Conservation (phyloP, 192 early-diverging fungal species). For the Geosiphon pyriformis region DNA sequence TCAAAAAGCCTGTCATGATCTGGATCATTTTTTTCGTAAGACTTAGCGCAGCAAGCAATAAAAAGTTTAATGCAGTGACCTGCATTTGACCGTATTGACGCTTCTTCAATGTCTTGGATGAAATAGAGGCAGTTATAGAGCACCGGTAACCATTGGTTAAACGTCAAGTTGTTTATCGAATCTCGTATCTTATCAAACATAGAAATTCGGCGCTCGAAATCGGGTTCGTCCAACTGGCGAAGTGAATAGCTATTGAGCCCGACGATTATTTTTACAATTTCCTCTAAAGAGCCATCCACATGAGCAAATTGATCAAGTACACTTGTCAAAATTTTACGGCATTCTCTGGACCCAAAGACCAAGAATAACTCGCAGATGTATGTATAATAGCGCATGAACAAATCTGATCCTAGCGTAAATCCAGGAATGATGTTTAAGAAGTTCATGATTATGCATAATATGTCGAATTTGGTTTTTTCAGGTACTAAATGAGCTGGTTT, state of each 20-base stretch:
- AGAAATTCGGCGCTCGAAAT: conserved; percentile 77
- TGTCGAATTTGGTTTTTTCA: conserved; percentile 77
- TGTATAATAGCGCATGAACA: conserved; percentile 59
- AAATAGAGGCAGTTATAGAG: conserved; percentile 82
- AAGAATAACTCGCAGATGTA: conserved; percentile 68
- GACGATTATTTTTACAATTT: conserved; percentile 51
- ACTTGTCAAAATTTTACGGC: conserved; percentile 55
- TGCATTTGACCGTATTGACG: conserved; percentile 80
- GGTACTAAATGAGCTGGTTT: conserved; percentile 63
- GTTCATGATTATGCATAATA: conserved; percentile 71
- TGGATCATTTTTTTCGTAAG: conserved; percentile 17
- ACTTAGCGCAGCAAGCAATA: conserved; percentile 47
- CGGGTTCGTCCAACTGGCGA: conserved; percentile 75
- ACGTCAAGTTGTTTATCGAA: conserved; percentile 57
- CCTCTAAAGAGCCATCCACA: conserved; percentile 46
- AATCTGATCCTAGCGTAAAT: conserved; percentile 27
- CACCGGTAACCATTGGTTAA: conserved; percentile 81
- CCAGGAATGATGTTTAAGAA: conserved; percentile 75
- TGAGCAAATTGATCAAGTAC: conserved; percentile 62
- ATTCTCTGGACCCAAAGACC: conserved; percentile 53
- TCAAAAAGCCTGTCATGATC: conserved; percentile 17
- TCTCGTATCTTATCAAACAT: conserved; percentile 69
- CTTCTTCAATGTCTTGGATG: conserved; percentile 79
- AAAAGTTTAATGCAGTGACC: conserved; percentile 69
- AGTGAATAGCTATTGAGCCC: conserved; percentile 79